Evolutionary conservation across 345 rosid genomes (phyloP), one percentile per base, ranked within the genome.

Genomic region (Erysimum cheiranthoides): DNA sequence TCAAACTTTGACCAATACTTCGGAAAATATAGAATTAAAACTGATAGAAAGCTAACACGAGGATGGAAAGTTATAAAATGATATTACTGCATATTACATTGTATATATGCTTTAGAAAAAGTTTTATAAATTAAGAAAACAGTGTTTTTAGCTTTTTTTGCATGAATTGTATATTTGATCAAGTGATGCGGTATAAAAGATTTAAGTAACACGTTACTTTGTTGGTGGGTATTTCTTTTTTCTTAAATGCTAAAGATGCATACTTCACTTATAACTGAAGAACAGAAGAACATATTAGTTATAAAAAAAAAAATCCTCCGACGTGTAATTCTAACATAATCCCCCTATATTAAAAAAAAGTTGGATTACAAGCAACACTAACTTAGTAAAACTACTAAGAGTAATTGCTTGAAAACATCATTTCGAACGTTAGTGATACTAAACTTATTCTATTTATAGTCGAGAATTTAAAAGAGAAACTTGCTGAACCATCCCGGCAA

Each of bases 1-100:
- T 66, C 74, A 68, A 75, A 61, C 36, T 68, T 75, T 75, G 79
- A 75, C 74, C 62, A 60, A 4, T 51, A 21, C 10, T 60, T 61
- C 31, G 46, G 74, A 51, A 36, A 51, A 60, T 40, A 38, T 31
- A 69, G 69, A 61, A 11, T 21, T 8, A 61, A 68, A 75, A 7
- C 35, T 11, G 35, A 68, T 51, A n/a, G 18, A 68, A 68, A 50
- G 47, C 56, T 50, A 59, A n/a, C 62, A 59, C 69, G 73, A 59
- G 46, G 45, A 8, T 39, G 53, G 16, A 47, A 49, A 39, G 16
- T 6, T 18, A 35, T 17, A 16, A 65, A 59, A 47, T 17, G 58
- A 3, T n/a, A n/a, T 21, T 21, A 21, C 25, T 21, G 25, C 1
- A 21, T 16, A 17, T 17, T 10, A 10, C 32, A 32, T 63, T 7